These are phyloP conservation scores for Monilinia fructicola DNA, from an alignment of 2,329 filamentous ascomycete species.

Conservation along the genomic window DNA sequence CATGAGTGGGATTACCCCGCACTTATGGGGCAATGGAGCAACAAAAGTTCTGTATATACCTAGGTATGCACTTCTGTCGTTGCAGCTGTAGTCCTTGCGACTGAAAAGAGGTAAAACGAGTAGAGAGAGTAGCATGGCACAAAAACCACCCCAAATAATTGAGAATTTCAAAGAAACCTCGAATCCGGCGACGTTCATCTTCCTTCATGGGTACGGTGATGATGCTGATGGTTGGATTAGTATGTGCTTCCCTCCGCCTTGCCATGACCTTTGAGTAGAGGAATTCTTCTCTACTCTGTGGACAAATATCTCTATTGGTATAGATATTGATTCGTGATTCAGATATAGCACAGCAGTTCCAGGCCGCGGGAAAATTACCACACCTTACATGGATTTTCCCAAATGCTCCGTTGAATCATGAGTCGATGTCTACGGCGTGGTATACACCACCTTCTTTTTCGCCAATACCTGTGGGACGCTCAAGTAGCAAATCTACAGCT, in stretches of 20 bases:
- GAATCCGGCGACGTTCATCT: slow-evolving; percentile 93
- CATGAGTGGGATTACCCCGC: background rate
- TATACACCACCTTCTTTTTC: background rate
- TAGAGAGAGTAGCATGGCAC: background rate
- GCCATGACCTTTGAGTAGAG: background rate
- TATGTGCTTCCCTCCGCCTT: background rate
- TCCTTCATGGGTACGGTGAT: slow-evolving; percentile 86
- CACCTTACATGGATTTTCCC: slow-evolving; percentile 52
- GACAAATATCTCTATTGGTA: background rate
- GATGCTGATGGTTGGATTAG: slow-evolving; percentile 62
- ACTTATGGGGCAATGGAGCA: background rate
- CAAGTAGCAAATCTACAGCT: background rate
- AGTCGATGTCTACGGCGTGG: background rate
- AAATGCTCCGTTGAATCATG: slow-evolving; percentile 42
- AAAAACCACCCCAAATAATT: slow-evolving; percentile 26
- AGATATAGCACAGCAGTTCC: slow-evolving; percentile 47
- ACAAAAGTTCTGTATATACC: too few species aligned
- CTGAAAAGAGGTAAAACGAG: too few species aligned
- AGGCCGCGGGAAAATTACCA: slow-evolving; percentile 48
- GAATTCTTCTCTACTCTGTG: background rate
- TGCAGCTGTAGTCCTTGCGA: too few species aligned
- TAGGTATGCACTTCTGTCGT: background rate
- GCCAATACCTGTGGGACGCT: background rate
- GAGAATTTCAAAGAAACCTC: slow-evolving; percentile 53
- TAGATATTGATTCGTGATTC: too few species aligned